Percentiles rank a stretch among this genome's conserved stretches.
These are phyloP conservation scores for Spathaspora hagerdaliae DNA, from an alignment of 805 yeast genomes.

Conservation along the genomic window DNA sequence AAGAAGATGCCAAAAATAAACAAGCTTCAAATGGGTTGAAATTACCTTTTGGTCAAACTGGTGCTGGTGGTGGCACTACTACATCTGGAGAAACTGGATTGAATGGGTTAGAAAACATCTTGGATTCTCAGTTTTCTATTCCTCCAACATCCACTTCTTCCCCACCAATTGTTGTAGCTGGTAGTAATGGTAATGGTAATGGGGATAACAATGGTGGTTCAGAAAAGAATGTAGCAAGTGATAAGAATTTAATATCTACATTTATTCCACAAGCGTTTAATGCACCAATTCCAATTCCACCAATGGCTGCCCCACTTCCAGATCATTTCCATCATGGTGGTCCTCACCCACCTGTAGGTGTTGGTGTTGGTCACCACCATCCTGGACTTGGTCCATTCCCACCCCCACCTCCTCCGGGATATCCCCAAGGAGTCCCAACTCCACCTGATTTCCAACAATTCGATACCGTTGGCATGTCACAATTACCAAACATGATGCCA, in stretches of 20 bases:
- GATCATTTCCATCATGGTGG: conserved; percentile 10
- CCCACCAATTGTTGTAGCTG: neutral
- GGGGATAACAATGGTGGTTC: too few species aligned
- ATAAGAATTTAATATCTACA: neutral
- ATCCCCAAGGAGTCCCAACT: conserved; percentile 1
- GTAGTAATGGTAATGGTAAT: neutral
- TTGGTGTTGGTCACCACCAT: neutral
- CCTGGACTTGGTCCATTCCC: neutral
- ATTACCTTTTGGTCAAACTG: neutral
- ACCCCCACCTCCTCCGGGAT: neutral
- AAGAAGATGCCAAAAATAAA: conserved; percentile 5
- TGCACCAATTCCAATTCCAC: conserved; percentile 9
- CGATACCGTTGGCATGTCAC: neutral
- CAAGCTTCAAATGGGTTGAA: neutral
- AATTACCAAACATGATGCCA: neutral
- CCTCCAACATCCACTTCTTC: neutral
- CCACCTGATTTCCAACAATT: conserved; percentile 3
- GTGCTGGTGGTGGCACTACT: neutral
- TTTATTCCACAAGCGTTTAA: neutral
- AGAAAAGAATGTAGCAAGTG: neutral
- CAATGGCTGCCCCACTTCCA: conserved; percentile 16
- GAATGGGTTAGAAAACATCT: too few species aligned
- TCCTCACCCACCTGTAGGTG: conserved; percentile 12
- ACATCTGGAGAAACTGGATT: neutral
- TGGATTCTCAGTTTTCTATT: neutral